Percentiles rank a stretch among this genome's conserved stretches.
These are phyloP conservation scores for Casuarina cunninghamiana DNA, from an alignment of 306 rosid genomes.

Conservation along the genomic window DNA sequence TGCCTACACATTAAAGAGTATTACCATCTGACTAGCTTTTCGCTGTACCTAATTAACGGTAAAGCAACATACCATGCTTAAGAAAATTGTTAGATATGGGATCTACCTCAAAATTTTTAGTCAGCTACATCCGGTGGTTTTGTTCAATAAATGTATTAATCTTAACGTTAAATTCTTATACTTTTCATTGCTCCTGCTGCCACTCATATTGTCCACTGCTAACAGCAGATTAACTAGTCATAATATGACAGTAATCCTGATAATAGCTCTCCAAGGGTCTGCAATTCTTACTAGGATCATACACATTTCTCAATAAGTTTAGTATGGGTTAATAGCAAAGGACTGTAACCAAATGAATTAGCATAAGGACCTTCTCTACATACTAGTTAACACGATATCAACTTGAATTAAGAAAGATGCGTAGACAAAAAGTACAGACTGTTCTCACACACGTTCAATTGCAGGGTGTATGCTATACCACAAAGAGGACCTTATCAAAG, in stretches of 20 bases:
- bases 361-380: neutral
- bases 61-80: conserved; percentile 2
- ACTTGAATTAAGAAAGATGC: neutral
- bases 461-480: neutral
- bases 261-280: neutral
- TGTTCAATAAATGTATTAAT: neutral
- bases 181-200: neutral
- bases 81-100: neutral
- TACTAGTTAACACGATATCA: neutral
- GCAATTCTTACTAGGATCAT: neutral
- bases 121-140: neutral
- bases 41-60: neutral
- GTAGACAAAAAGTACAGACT: neutral
- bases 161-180: neutral
- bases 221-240: neutral
- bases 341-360: neutral
- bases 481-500: neutral
- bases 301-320: neutral
- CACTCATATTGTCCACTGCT: neutral
- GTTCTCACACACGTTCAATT: neutral
- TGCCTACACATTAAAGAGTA: conserved; percentile 3
- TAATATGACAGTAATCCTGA: neutral
- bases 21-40: neutral
- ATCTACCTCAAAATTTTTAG: neutral
- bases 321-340: neutral